Conservation (phyloP, 768 basidiomycete genomes). For the Lactarius trivialis region DNA sequence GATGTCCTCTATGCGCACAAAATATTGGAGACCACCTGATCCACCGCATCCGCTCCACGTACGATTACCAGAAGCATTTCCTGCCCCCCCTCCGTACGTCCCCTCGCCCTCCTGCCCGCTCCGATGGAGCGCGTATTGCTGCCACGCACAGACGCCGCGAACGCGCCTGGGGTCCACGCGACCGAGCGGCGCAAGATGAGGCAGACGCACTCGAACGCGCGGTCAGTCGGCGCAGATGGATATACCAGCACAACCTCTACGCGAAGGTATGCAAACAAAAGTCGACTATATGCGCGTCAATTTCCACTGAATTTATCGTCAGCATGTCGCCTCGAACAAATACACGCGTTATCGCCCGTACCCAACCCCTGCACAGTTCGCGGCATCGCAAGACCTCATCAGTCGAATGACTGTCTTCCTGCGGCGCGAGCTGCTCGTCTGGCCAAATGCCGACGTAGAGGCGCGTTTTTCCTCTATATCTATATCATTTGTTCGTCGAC, state of each 20-base stretch:
- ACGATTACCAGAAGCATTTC: slow-evolving; percentile 78
- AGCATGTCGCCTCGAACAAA: slow-evolving; percentile 90
- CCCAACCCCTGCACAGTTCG: slow-evolving; percentile 80
- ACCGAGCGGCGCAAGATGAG: slow-evolving; percentile 46
- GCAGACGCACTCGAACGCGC: slow-evolving; percentile 70
- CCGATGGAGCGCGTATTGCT: slow-evolving; percentile 18
- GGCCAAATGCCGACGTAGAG: slow-evolving; percentile 88
- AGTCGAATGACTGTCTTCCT: slow-evolving; percentile 75
- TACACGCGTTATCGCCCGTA: slow-evolving; percentile 85
- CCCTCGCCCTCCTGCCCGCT: slow-evolving; percentile 29
- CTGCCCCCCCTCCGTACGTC: slow-evolving; percentile 58
- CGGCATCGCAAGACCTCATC: slow-evolving; percentile 67
- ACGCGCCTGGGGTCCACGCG: slow-evolving; percentile 51
- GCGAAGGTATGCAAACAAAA: slow-evolving; percentile 58
- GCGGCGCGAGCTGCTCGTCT: slow-evolving; percentile 79
- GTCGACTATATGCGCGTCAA: neutral
- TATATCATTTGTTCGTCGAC: neutral
- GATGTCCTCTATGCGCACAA: slow-evolving; percentile 72
- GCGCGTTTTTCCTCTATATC: slow-evolving; percentile 34
- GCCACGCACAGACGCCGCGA: slow-evolving; percentile 31
- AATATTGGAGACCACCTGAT: slow-evolving; percentile 67
- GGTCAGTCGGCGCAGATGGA: slow-evolving; percentile 65
- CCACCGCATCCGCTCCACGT: slow-evolving; percentile 69
- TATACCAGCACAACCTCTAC: slow-evolving; percentile 74
- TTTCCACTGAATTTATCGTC: slow-evolving; percentile 13